Base-by-base conservation (phyloP, 1,139 yeast genomes). In the Protomyces inundatus region DNA sequence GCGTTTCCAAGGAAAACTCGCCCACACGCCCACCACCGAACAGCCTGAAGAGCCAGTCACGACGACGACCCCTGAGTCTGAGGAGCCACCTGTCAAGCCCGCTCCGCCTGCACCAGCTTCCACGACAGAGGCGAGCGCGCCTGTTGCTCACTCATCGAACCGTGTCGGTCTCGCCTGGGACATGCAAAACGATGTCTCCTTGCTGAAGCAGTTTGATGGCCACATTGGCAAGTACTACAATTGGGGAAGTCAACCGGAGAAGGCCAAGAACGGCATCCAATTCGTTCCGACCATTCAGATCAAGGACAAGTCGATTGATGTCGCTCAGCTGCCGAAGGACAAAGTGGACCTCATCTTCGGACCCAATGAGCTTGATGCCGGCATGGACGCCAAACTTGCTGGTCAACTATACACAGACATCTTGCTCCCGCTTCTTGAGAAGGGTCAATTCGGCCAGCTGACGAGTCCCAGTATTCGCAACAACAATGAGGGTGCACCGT, bases 391-490 rank as follows among this genome's bases (percentile, higher is more conserved):
- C 39, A 36, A 36, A 12, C 39, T 9, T 36, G 39, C 12, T 36
- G 39, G 12, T 36, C 12, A 36, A 2, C 12, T 36, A 9, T 36
- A 36, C 39, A 12, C 39, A 7, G 12, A 36, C 9, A 36, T 9
- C 3, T 36, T 36, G 39, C 39, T 36, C 12, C 39, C 39, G 12
- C 39, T 36, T 12, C 12, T 36, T 12, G 12, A 42, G 30, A n/a
- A 42, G 16, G 48, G 48, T 30, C 16, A 10, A 5, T 3, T 61
- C 30, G 35, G 48, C 10, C 33, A 30, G 10, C 53, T 61, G 35
- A 34, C 37, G 9, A 37, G 55, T 10, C 64, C 64, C 12, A 55
- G 48, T 7, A 40, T 55, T 37, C 46, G 61, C 32, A 61, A 61
- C 36, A 39, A 48, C 10, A 52, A 42, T n/a, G 52, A 32, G 16